A percentile compares a stretch with the other conserved stretches of the same genome.
phyloP scores from a whole-genome alignment of 108 stramenopile genomes.

The Aurantiochytrium sp. region DNA sequence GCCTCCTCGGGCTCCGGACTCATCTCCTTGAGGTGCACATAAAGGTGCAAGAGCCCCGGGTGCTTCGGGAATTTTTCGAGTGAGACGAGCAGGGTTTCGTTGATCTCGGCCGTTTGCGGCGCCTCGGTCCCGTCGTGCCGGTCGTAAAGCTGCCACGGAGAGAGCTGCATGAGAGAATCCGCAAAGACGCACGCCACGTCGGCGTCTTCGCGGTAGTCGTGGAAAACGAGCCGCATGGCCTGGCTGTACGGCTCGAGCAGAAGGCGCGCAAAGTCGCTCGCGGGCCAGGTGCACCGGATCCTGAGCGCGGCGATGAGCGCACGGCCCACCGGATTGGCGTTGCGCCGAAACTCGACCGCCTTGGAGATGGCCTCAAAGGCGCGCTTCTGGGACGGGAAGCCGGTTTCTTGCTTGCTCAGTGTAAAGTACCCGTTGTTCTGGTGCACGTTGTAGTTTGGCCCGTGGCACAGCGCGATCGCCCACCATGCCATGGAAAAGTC shows the following conservation, averaged over 20 bases:
- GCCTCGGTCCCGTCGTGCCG: not conserved
- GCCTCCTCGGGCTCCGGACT: constrained; percentile 4
- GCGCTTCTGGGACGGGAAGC: constrained; percentile 35
- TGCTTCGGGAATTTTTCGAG: constrained; percentile 29
- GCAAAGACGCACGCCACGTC: constrained; percentile 42
- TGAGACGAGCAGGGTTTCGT: not conserved
- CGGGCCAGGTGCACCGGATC: constrained; percentile 38
- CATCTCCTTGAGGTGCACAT: constrained; percentile 47
- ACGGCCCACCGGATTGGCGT: constrained; percentile 26
- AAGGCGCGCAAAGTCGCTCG: constrained; percentile 16
- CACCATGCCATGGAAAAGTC: constrained; percentile 42
- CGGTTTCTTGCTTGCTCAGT: constrained; percentile 24
- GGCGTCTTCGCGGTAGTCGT: constrained; percentile 30
- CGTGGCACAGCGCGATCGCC: constrained; percentile 34
- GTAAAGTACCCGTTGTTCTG: constrained; percentile 40
- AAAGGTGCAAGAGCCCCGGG: constrained; percentile 43
- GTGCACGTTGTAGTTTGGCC: constrained; percentile 36
- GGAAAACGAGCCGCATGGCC: constrained; percentile 37
- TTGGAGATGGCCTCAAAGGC: constrained; percentile 7
- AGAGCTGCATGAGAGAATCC: constrained; percentile 40
- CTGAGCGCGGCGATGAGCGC: constrained; percentile 43
- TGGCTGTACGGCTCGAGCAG: constrained; percentile 36
- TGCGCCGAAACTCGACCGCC: not conserved
- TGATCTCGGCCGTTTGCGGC: not conserved
- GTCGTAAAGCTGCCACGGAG: constrained; percentile 42